Evolutionary conservation across 208 protist genomes (phyloP).

Genomic region (Trypanosoma congolense): DNA sequence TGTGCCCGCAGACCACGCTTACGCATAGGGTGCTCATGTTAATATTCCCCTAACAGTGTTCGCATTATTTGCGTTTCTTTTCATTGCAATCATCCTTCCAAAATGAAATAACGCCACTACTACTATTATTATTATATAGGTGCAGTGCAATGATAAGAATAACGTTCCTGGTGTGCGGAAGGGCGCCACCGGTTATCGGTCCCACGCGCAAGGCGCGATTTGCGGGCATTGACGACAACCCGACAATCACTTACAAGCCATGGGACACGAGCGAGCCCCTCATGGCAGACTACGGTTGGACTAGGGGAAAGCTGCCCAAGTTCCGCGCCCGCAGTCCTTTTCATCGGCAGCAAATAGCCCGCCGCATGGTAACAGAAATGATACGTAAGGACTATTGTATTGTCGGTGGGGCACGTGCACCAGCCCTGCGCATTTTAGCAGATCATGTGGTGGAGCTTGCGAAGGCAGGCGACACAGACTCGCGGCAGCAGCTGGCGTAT

Average conservation of each 20-base stretch:
- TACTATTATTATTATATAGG: background rate
- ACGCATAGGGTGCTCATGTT: too few relatives aligned
- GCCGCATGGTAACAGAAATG: slow-evolving; percentile 88
- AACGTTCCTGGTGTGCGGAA: slow-evolving; percentile 21
- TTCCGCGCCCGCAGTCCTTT: slow-evolving; percentile 80
- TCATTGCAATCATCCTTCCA: too few relatives aligned
- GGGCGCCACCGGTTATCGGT: slow-evolving; percentile 71
- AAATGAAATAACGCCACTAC: too few relatives aligned
- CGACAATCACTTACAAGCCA: slow-evolving; percentile 59
- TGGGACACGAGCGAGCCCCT: slow-evolving; percentile 74
- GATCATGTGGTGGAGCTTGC: slow-evolving; percentile 87
- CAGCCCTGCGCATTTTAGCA: slow-evolving; percentile 79
- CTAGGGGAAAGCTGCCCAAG: slow-evolving; percentile 74
- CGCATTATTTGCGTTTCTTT: too few relatives aligned
- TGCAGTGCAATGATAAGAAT: slow-evolving; percentile 30
- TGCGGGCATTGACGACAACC: slow-evolving; percentile 80
- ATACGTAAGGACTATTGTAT: slow-evolving; percentile 87
- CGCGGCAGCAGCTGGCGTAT: slow-evolving; percentile 84
- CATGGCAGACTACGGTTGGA: slow-evolving; percentile 84
- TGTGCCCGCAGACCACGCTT: too few relatives aligned
- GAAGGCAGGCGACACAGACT: slow-evolving; percentile 85
- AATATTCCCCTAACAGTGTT: too few relatives aligned
- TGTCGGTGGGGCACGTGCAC: slow-evolving; percentile 79
- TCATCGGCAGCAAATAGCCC: slow-evolving; percentile 83
- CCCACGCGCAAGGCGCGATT: slow-evolving; percentile 60